Evolutionary conservation across 306 rosid species (phyloP), one percentile per base, ranked within the genome.

Genomic region (Arachis hypogaea): DNA sequence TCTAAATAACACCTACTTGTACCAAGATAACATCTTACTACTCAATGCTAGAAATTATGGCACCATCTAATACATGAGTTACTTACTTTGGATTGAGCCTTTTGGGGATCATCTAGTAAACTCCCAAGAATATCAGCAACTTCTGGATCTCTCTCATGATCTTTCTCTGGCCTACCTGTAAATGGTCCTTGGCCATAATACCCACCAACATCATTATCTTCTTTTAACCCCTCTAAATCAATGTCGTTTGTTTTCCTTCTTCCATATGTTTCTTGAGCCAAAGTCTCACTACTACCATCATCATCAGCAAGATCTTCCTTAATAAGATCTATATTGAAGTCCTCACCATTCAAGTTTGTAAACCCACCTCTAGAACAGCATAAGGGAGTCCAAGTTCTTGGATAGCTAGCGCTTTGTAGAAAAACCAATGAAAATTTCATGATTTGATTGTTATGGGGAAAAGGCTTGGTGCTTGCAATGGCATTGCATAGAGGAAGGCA

Each of bases 131-230:
- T 89, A 30, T 91, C 88, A 81, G 97, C 98, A 28, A 87, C 76
- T 70, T 91, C 98, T 42, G 98, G 97, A 78, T 93, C 92, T 69
- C 85, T 72, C 61, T 91, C 98, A 42, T 77, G 84, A 56, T 93
- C 92, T 63, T 74, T 86, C 74, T 80, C 90, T 49, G 62, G 82
- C 77, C 59, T 78, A 75, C 88, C 90, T 46, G 72, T 52, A 72
- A 80, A 73, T 52, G 81, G 80, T 73, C 88, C 80, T n/a, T 46
- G 65, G 62, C 66, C 65, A 10, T 68, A 80, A 79, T 84, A 85
- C 42, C 30, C 79, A 9, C 22, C 79, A 28, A 56, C 65, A 52
- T 49, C 82, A 9, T 73, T 75, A 59, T 52, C 69, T 30, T 68
- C 81, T 7, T 69, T 75, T 3, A 28, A 80, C 7, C 72, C 77